phyloP scores from a whole-genome alignment of 2,329 filamentous ascomycete species.

The Diplodia sapinea region DNA sequence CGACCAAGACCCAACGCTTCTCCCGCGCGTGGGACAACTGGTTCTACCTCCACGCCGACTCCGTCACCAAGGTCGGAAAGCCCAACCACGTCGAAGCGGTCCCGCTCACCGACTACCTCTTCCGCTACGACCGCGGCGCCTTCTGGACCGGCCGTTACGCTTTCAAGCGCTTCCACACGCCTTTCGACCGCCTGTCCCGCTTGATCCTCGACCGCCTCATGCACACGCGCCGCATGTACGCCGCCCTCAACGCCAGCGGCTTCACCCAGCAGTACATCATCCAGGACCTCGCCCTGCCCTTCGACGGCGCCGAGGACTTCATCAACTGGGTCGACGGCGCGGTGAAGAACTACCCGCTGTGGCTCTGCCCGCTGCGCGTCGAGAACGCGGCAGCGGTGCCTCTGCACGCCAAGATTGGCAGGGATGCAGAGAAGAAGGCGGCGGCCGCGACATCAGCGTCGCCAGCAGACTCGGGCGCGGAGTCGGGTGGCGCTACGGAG shows the following conservation, averaged over 20 bases:
- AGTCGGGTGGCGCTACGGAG: neutral
- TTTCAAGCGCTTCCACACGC: conserved; percentile 65
- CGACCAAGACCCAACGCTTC: conserved; percentile 53
- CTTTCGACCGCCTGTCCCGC: conserved; percentile 65
- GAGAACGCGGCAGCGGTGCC: conserved; percentile 32
- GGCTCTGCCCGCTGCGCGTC: conserved; percentile 62
- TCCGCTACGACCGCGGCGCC: conserved; percentile 67
- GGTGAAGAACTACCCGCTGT: conserved; percentile 62
- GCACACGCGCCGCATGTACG: conserved; percentile 67
- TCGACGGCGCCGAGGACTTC: conserved; percentile 58
- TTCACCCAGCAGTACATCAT: conserved; percentile 64
- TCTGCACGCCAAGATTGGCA: conserved; percentile 19
- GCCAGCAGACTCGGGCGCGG: conserved; percentile 23
- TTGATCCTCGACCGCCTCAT: conserved; percentile 66
- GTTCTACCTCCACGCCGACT: conserved; percentile 71
- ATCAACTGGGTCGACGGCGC: conserved; percentile 57
- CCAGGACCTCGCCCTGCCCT: conserved; percentile 67
- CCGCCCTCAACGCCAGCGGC: conserved; percentile 65
- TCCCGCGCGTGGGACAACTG: conserved; percentile 68
- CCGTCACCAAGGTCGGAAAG: conserved; percentile 15
- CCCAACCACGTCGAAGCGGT: conserved; percentile 46
- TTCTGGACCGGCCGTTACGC: conserved; percentile 69
- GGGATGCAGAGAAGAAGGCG: neutral
- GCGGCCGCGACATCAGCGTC: conserved; percentile 10
- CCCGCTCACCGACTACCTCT: conserved; percentile 61